phyloP scores from a whole-genome alignment of 306 rosid genomes.

The Carpinus fangiana region DNA sequence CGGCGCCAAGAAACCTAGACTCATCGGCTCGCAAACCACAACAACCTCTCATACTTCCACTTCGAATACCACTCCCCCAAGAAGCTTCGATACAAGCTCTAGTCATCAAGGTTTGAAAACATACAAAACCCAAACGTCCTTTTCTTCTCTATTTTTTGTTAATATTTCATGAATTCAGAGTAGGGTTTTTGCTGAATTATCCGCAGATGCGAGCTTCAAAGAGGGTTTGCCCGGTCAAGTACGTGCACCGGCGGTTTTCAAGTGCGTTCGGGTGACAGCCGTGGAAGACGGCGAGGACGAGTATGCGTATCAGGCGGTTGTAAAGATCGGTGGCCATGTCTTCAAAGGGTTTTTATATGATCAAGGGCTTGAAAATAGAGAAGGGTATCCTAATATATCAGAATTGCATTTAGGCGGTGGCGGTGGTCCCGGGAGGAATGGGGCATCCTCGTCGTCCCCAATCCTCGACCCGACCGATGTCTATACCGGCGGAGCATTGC shows the following conservation, averaged over 20 bases:
- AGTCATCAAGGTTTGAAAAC: constrained; percentile 74
- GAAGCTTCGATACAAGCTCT: constrained; percentile 89
- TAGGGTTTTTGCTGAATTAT: constrained; percentile 29
- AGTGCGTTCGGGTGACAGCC: constrained; percentile 87
- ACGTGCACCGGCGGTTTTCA: constrained; percentile 83
- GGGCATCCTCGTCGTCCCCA: constrained; percentile 60
- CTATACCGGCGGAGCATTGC: constrained; percentile 61
- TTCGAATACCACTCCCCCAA: constrained; percentile 92
- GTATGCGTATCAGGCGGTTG: constrained; percentile 85
- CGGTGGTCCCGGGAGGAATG: constrained; percentile 43
- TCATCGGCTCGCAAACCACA: constrained; percentile 68
- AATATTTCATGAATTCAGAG: background rate
- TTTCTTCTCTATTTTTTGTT: background rate
- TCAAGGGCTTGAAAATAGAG: constrained; percentile 67
- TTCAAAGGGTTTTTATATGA: constrained; percentile 85
- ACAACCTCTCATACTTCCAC: constrained; percentile 86
- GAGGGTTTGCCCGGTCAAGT: constrained; percentile 79
- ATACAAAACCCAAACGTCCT: background rate
- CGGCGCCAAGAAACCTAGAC: constrained; percentile 74
- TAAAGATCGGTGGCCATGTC: constrained; percentile 83
- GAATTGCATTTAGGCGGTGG: constrained; percentile 80
- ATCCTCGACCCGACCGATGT: constrained; percentile 72
- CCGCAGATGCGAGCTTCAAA: constrained; percentile 60
- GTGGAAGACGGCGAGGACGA: constrained; percentile 82
- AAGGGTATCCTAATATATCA: constrained; percentile 65